Evolutionary conservation across 345 rosid species (phyloP), one percentile per base, ranked within the genome.

Genomic region (Dipteronia sinensis): DNA sequence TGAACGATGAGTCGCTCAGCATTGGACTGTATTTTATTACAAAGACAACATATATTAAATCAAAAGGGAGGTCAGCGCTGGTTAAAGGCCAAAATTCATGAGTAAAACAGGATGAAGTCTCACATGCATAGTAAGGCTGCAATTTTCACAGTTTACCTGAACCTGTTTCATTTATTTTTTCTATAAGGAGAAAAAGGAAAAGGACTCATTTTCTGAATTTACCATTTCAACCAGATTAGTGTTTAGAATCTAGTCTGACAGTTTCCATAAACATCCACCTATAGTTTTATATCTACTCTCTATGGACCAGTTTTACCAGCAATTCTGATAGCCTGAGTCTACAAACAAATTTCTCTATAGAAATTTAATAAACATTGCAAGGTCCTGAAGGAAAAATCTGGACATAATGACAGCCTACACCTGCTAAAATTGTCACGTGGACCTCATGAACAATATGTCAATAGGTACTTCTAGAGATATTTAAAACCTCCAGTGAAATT

Each of bases 1-100:
- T 68, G 47, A 73, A 74, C n/a, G 38, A 73, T 44, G 62, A 82
- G 70, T 42, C 12, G 46, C 34, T 78, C 56, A 68, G 74, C 1
- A 46, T 61, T 55, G 56, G 46, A 55, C 22, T 12, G 12, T 10
- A 31, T 44, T 6, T 47, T 62, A 71, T 53, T 16, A 15, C 10
- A 13, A 70, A 38, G 63, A 20, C 31, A 63, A 47, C 47, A 27
- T 61, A 46, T 20, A 0, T 59, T 27, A 62, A 22, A 44, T 44
- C 22, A 46, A 27, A 78, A 4, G 20, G 19, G 16, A 49, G 61
- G 63, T 74, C n/a, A 47, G 10, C 19, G 19, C 22, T 17, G 29
- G 20, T 17, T 65, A 56, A 65, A 25, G 12, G 49, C 77, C 55
- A 68, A 42, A 47, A 29, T 53, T 65, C 40, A 64, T 3, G 10